These are phyloP conservation scores for Sordariomycetes sp. DNA, from an alignment of 2,329 filamentous ascomycete genomes.

Conservation along the genomic window DNA sequence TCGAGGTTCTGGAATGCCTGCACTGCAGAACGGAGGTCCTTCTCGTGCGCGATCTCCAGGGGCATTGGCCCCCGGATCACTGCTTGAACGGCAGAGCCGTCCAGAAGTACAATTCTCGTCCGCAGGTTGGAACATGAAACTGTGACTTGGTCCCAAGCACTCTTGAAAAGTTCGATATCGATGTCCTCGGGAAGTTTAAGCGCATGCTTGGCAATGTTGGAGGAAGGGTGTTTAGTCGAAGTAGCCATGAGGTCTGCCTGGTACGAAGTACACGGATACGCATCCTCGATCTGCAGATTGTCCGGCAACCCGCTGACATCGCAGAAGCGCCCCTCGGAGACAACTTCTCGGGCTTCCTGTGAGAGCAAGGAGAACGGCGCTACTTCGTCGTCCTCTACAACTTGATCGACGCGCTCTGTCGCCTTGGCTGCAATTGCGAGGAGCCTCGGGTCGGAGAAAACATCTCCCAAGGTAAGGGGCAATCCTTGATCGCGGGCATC, in stretches of 20 bases:
- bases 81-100: too few relatives aligned
- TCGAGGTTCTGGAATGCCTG: neutral
- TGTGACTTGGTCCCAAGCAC: constrained; percentile 9
- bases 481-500: neutral
- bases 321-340: neutral
- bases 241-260: neutral
- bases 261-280: neutral
- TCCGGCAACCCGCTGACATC: neutral
- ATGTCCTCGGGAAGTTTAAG: constrained; percentile 5
- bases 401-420: too few relatives aligned
- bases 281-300: neutral
- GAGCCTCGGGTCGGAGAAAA: constrained; percentile 2
- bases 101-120: constrained; percentile 10
- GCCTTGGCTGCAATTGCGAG: neutral
- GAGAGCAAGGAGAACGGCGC: neutral
- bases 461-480: neutral
- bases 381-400: constrained; percentile 4
- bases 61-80: constrained; percentile 7
- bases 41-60: too few relatives aligned
- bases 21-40: constrained; percentile 1
- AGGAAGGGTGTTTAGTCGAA: neutral
- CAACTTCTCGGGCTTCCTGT: constrained; percentile 7
- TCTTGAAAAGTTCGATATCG: constrained; percentile 7
- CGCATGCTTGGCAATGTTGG: constrained; percentile 8
- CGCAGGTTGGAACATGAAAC: constrained; percentile 8